Percentiles rank a stretch among this genome's conserved stretches.
phyloP scores from a whole-genome alignment of 2,329 filamentous ascomycete species.

The Curvularia eragrostidis region DNA sequence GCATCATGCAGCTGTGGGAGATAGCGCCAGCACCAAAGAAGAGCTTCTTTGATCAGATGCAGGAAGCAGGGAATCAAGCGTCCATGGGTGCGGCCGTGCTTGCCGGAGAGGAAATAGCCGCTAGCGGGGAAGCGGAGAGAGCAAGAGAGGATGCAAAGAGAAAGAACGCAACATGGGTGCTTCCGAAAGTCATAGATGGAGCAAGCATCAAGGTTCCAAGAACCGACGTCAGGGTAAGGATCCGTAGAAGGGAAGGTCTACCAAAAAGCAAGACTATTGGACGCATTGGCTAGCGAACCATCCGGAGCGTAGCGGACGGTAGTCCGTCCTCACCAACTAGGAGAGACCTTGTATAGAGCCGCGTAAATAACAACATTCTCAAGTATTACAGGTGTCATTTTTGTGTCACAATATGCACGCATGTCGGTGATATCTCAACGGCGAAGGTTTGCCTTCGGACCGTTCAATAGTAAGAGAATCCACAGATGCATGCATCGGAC shows the following conservation, averaged over 20 bases:
- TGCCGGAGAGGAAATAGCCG: slow-evolving; percentile 20
- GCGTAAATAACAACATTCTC: background rate
- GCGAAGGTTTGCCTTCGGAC: background rate
- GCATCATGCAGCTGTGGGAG: slow-evolving; percentile 47
- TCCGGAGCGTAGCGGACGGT: slow-evolving; percentile 4
- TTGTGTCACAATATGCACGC: background rate
- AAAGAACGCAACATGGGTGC: slow-evolving; percentile 51
- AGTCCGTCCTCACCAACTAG: background rate
- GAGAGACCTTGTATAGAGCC: slow-evolving; percentile 2
- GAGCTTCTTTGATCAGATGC: slow-evolving; percentile 39
- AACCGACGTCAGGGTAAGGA: slow-evolving; percentile 61
- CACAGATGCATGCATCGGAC: background rate
- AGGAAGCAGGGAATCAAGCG: slow-evolving; percentile 43
- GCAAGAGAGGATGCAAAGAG: slow-evolving; percentile 16
- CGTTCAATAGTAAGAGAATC: background rate
- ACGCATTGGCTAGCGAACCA: slow-evolving; percentile 19
- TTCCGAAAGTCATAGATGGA: slow-evolving; percentile 57
- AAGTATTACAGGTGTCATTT: background rate
- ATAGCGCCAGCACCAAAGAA: slow-evolving; percentile 44
- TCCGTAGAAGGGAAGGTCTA: slow-evolving; percentile 52
- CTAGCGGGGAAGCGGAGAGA: slow-evolving; percentile 17
- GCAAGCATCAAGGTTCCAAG: slow-evolving; percentile 60
- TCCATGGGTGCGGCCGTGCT: slow-evolving; percentile 36
- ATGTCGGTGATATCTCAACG: background rate
- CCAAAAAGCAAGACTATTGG: slow-evolving; percentile 20